A percentile compares a stretch with the other conserved stretches of the same genome.
Conservation (phyloP, 2,329 filamentous ascomycete genomes). For the Ophiostoma tasmaniense region DNA sequence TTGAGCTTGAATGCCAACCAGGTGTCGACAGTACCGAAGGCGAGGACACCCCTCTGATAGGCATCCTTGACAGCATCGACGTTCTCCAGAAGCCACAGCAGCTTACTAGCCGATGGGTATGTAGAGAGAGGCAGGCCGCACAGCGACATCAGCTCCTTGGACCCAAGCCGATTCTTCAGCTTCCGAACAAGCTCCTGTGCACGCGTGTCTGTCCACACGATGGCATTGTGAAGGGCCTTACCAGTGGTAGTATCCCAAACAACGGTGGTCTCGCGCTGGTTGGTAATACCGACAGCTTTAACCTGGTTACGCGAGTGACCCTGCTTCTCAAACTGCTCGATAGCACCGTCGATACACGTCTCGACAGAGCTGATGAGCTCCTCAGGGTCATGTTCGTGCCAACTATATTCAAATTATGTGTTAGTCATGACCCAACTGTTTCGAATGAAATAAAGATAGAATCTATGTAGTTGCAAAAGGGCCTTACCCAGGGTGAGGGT, state of each 20-base stretch:
- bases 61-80: slow-evolving; percentile 59
- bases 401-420: slow-evolving; percentile 41
- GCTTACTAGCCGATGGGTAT: slow-evolving; percentile 78
- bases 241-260: slow-evolving; percentile 79
- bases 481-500: slow-evolving; percentile 75
- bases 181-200: slow-evolving; percentile 67
- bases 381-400: slow-evolving; percentile 81
- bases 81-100: slow-evolving; percentile 77
- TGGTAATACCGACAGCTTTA: slow-evolving; percentile 74
- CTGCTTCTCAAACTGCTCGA: slow-evolving; percentile 58
- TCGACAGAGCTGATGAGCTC: slow-evolving; percentile 70
- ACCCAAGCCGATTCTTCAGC: slow-evolving; percentile 58
- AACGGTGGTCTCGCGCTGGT: slow-evolving; percentile 81
- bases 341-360: slow-evolving; percentile 69
- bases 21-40: slow-evolving; percentile 80
- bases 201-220: slow-evolving; percentile 85
- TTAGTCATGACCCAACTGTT: not conserved
- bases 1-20: slow-evolving; percentile 84
- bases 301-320: slow-evolving; percentile 63
- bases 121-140: slow-evolving; percentile 80
- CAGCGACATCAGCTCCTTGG: slow-evolving; percentile 58
- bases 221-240: slow-evolving; percentile 72
- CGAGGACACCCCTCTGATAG: slow-evolving; percentile 68
- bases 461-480: not conserved
- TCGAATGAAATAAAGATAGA: not conserved